phyloP scores from a whole-genome alignment of 2,329 filamentous ascomycete genomes.

The Colletotrichum liaoningense region DNA sequence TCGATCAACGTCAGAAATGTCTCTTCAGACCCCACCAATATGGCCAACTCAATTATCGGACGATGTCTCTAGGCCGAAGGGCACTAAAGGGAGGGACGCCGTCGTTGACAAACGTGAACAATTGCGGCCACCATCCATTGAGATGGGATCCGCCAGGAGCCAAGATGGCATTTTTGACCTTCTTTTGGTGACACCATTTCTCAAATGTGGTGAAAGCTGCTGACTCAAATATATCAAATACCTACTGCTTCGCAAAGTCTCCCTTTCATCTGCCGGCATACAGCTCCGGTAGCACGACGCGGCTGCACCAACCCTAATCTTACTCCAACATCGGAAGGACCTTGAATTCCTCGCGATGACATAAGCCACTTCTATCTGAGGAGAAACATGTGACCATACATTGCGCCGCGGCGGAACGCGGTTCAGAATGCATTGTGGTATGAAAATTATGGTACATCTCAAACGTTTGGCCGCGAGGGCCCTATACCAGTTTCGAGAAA shows the following conservation, averaged over 20 bases:
- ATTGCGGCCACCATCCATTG: neutral
- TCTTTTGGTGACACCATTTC: neutral
- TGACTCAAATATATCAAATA: neutral
- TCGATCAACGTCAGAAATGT: constrained; percentile 32
- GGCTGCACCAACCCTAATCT: constrained; percentile 1
- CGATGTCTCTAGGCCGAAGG: constrained; percentile 22
- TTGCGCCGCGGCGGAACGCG: neutral
- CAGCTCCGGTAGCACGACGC: constrained; percentile 14
- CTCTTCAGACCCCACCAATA: constrained; percentile 20
- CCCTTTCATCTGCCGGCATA: constrained; percentile 16
- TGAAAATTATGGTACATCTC: neutral
- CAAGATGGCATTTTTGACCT: neutral
- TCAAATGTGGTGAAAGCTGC: neutral
- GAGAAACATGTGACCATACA: constrained; percentile 8
- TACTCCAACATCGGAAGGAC: constrained; percentile 20
- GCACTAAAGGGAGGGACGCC: constrained; percentile 12
- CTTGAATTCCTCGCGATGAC: constrained; percentile 13
- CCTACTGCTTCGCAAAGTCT: constrained; percentile 16
- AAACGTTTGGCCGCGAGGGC: neutral
- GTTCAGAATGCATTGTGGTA: neutral
- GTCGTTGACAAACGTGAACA: constrained; percentile 1
- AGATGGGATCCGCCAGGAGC: neutral
- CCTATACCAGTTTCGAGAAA: neutral
- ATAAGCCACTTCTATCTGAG: constrained; percentile 4
- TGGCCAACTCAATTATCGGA: constrained; percentile 28